Percentiles rank a stretch among this genome's conserved stretches.
Conservation (phyloP, 352 stramenopile genomes). For the Globisporangium spinosum region DNA sequence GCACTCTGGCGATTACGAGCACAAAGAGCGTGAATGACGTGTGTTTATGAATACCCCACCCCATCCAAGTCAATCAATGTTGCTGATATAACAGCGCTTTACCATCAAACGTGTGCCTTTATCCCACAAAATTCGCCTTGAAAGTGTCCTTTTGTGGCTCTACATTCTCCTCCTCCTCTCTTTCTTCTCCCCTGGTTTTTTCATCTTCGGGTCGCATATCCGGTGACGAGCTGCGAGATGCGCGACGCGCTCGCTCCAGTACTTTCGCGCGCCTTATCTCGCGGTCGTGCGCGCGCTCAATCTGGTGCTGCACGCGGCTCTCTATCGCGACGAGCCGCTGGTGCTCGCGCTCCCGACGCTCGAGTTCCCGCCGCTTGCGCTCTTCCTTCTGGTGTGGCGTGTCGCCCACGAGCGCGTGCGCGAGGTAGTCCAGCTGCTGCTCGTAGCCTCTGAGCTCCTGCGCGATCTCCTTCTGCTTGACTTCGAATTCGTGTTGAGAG, state of each 20-base stretch:
- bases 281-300: conserved; percentile 45
- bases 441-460: conserved; percentile 25
- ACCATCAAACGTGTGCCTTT: background rate
- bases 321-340: conserved; percentile 42
- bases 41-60: background rate
- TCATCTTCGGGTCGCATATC: conserved; percentile 12
- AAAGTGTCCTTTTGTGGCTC: background rate
- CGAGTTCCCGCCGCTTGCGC: conserved; percentile 41
- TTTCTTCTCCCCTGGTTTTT: background rate
- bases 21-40: background rate
- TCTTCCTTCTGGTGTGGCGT: conserved; percentile 65
- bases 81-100: background rate
- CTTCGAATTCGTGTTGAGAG: conserved; percentile 30
- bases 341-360: conserved; percentile 47
- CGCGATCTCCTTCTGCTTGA: conserved; percentile 29
- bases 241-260: conserved; percentile 27
- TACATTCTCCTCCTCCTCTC: background rate
- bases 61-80: background rate
- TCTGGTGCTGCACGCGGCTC: conserved; percentile 42
- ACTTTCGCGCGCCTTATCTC: conserved; percentile 32
- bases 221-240: conserved; percentile 38
- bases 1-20: background rate
- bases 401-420: conserved; percentile 49
- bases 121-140: background rate
- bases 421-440: conserved; percentile 55